Conservation (phyloP, 306 rosid genomes). For the Clitoria ternatea region DNA sequence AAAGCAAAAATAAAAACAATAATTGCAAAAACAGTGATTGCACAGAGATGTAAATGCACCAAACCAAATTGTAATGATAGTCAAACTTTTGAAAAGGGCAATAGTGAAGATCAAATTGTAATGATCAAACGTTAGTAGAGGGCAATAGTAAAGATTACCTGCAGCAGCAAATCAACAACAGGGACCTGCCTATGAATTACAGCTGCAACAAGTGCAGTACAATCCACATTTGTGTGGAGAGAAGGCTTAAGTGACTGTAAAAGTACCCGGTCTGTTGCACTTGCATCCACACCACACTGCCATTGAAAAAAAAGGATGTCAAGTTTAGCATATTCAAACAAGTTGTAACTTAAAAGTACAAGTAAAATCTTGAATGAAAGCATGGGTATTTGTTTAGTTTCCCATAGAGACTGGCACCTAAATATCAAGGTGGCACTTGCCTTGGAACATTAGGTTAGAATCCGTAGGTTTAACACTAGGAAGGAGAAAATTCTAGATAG, state of each 20-base stretch:
- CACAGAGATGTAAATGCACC: background rate
- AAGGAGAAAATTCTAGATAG: background rate
- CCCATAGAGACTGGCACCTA: background rate
- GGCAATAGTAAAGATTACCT: conserved; percentile 45
- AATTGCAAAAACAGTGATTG: background rate
- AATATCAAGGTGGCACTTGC: background rate
- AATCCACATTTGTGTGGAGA: conserved; percentile 77
- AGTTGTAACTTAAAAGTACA: background rate
- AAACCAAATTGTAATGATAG: conserved; percentile 1
- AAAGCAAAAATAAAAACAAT: background rate
- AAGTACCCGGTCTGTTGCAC: conserved; percentile 60
- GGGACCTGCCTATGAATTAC: conserved; percentile 81
- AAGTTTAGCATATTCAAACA: conserved; percentile 13
- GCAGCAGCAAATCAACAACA: conserved; percentile 62
- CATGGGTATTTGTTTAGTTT: background rate
- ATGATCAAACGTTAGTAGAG: conserved; percentile 10
- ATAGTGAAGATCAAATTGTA: conserved; percentile 25
- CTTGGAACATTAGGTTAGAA: background rate
- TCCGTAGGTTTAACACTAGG: background rate
- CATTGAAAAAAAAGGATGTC: conserved; percentile 24
- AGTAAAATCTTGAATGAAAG: background rate
- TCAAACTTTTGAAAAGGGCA: conserved; percentile 10
- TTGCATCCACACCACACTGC: conserved; percentile 82
- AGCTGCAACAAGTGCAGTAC: conserved; percentile 84
- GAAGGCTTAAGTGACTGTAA: conserved; percentile 86